Base-by-base conservation (phyloP, 2,329 filamentous ascomycete species). In the Sporothrix globosa region DNA sequence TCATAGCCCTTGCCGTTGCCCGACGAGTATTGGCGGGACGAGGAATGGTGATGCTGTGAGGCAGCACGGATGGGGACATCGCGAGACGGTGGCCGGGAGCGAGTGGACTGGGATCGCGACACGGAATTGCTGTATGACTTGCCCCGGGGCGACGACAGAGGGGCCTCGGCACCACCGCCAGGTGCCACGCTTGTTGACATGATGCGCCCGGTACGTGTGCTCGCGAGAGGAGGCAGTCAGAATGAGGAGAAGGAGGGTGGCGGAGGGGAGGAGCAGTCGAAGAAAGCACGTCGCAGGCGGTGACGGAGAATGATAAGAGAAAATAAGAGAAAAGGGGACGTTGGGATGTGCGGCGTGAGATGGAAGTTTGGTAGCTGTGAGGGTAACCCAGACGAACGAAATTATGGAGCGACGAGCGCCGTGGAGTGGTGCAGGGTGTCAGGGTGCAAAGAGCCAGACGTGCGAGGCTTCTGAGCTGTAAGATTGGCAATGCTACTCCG, bases 91-190 rank as follows among this genome's bases (percentile, higher is more conserved):
- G 75, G 71, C 61, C 78, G 78, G 70, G 79, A 78, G 70, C 80
- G 79, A 53, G 79, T 78, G 41, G 80, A 81, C 46, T 80, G 79
- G 58, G 79, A 76, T 73, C 80, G 76, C 60, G 77, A 75, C 50
- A 79, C 73, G 53, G 73, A 21, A 39, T 50, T 52, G 63, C 67
- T 71, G 74, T 76, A 74, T 41, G 73, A 76, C 70, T 76, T 77
- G 74, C 73, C 73, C 71, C 76, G 74, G 69, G 77, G 70, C 73
- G 77, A 76, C 70, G 77, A 73, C 66, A 78, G 74, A 72, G 76
- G 69, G 73, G 77, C 69, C 75, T 77, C 77, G 76, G 77, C 73
- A 75, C 74, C 76, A 69, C 76, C 73, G 75, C 75, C 76, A 69
- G 76, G 73, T 65, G 78, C 76, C 70, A 78, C 75, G 74, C 78